Percentiles rank a stretch among this genome's conserved stretches.
These are phyloP conservation scores for Kazachstania psychrophila DNA, from an alignment of 805 yeast species.

Conservation along the genomic window DNA sequence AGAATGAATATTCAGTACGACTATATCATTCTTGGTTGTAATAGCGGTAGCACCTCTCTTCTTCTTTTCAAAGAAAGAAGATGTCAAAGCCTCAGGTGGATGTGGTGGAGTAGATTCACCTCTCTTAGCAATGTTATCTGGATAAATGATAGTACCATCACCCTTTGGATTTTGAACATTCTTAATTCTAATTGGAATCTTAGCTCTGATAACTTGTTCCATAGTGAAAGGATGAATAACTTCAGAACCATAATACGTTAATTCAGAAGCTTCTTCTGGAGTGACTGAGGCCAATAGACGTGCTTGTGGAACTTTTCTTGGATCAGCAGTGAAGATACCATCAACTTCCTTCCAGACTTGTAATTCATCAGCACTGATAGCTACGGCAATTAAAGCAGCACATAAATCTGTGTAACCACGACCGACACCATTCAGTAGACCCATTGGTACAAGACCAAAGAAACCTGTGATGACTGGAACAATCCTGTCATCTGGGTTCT, in stretches of 20 bases:
- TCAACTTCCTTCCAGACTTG: slow-evolving; percentile 99
- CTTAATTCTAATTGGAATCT: slow-evolving; percentile 92
- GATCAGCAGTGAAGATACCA: slow-evolving; percentile 98
- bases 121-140: slow-evolving; percentile 74
- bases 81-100: slow-evolving; percentile 68
- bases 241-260: slow-evolving; percentile 95
- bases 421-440: slow-evolving; percentile 84
- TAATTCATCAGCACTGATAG: slow-evolving; percentile 80
- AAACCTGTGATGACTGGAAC: slow-evolving; percentile 94
- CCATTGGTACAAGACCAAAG: slow-evolving; percentile 94
- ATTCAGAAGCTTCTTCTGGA: slow-evolving; percentile 97
- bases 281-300: slow-evolving; percentile 79
- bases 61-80: slow-evolving; percentile 35
- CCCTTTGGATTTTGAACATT: slow-evolving; percentile 94
- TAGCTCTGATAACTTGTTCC: slow-evolving; percentile 96
- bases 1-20: slow-evolving; percentile 87
- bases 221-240: slow-evolving; percentile 98
- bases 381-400: slow-evolving; percentile 95
- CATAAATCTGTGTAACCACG: slow-evolving; percentile 97
- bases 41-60: slow-evolving; percentile 85
- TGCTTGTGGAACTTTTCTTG: slow-evolving; percentile 88
- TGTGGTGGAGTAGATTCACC: slow-evolving; percentile 93
- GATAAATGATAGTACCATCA: slow-evolving; percentile 86
- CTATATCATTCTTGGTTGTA: slow-evolving; percentile 86
- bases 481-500: slow-evolving; percentile 26